Base-by-base conservation (phyloP, 305 asterid genomes). In the Nicotiana rustica region DNA sequence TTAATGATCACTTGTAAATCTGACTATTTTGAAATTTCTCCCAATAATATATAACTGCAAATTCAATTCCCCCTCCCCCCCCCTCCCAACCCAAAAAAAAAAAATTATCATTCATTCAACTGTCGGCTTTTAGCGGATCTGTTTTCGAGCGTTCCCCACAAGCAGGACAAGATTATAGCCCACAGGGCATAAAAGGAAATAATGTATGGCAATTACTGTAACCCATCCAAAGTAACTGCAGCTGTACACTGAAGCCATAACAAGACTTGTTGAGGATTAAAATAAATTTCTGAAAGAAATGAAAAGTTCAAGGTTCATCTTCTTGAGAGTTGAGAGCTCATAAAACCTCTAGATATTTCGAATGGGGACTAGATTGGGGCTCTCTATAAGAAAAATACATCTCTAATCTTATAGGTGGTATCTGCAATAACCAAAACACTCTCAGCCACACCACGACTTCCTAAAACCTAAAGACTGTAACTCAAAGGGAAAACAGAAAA, bases 391-490 rank as follows among this genome's bases (percentile, higher is more conserved):
- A 29, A 75, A 73, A 75, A 49, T 75, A 49, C 47, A 75, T 35
- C 79, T 71, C 61, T 12, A 77, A 17, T 55, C 75, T 76, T 85
- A 81, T 52, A 29, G 88, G 82, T 76, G 87, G 86, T 73, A 83
- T 77, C 84, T 61, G 83, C 61, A 82, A 85, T 47, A 80, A 66
- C 80, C 85, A 78, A 83, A 75, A 83, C 71, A 81, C 82, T 82
- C 81, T 83, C 87, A 71, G 85, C 88, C 80, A 85, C 88, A 61
- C 86, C 91, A 86, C 94, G 82, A 71, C 78, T 77, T 31, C 88
- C 92, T 90, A 87, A 52, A 65, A 52, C 64, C n/a, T 69, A 83
- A 57, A 36, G 49, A 78, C 81, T 47, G 76, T 67, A 70, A 61
- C 70, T 49, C 29, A 55, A 71, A 57, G 61, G 75, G 33, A 36